Base-by-base conservation (phyloP, 257 asterid species). In the Avicennia marina region DNA sequence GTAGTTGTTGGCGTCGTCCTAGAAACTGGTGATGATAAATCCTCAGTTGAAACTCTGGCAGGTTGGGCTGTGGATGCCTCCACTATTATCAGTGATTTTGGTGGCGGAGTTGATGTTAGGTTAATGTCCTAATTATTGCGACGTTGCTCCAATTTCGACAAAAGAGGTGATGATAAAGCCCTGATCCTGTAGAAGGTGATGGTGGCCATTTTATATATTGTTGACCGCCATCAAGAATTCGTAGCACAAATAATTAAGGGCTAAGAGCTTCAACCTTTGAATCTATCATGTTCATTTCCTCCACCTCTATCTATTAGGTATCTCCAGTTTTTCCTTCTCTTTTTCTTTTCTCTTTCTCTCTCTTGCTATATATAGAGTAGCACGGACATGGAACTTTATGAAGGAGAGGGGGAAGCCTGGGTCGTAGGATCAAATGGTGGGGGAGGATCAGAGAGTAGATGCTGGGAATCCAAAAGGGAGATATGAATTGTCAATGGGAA, bases 241-340 rank as follows among this genome's bases (percentile, higher is more conserved):
- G 60, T 69, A 68, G 73, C 74, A 68, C 36, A 64, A 24, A 64
- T 79, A 72, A 39, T 68, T 64, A 45, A 82, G 25, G 11, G 79
- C 84, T n/a, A 7, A 79, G 69, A 62, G 73, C 74, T 54, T 81
- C 94, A 17, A 82, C 24, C 18, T 78, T 78, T 55, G 82, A 76
- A 67, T 58, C 73, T 71, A 78, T 38, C 21, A 63, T 56, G n/a
- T 56, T 71, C 78, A 75, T 79, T 21, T 27, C 45, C 53, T 8
- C 20, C n/a, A n/a, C 2, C 13, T 50, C 56, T 26, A 11, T 20
- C 7, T 26, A 2, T n/a, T n/a, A n/a, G n/a, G n/a, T n/a, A 8
- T 29, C 34, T 4, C 7, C 4, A 29, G 4, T 8, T 8, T 0
- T 29, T 8, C 34, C 4, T 21, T 25, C 7, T 21, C 17, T 24